Percentiles rank a stretch among this genome's conserved stretches.
These are phyloP conservation scores for Fusarium bactridioides DNA, from an alignment of 2,329 filamentous ascomycete genomes.

Conservation along the genomic window DNA sequence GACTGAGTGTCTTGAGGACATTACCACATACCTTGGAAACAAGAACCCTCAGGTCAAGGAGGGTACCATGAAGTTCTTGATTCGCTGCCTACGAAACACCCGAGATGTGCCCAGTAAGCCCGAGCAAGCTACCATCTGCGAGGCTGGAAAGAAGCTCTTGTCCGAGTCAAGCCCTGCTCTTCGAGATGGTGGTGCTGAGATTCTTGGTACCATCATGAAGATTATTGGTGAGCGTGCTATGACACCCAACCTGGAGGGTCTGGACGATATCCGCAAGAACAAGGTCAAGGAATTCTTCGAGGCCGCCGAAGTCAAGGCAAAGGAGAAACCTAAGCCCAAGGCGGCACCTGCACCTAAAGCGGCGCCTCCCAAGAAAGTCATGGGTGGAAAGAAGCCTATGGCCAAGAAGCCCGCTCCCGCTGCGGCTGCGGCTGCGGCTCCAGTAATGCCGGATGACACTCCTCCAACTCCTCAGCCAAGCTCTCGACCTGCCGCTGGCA, in stretches of 20 bases:
- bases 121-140: constrained; percentile 86
- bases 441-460: constrained; percentile 56
- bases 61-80: constrained; percentile 92
- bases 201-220: constrained; percentile 95
- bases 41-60: constrained; percentile 99
- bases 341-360: constrained; percentile 64
- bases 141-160: constrained; percentile 86
- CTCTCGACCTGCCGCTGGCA: constrained; percentile 58
- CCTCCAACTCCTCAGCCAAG: constrained; percentile 67
- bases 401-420: constrained; percentile 55
- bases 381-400: constrained; percentile 52
- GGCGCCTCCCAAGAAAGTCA: constrained; percentile 58
- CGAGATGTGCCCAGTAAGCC: constrained; percentile 83
- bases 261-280: constrained; percentile 94
- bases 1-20: constrained; percentile 90
- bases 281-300: constrained; percentile 96
- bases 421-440: constrained; percentile 45
- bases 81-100: constrained; percentile 84
- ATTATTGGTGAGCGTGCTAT: constrained; percentile 97
- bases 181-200: constrained; percentile 88
- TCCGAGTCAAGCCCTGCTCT: constrained; percentile 88
- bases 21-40: constrained; percentile 81
- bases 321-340: constrained; percentile 81
- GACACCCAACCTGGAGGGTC: constrained; percentile 87
- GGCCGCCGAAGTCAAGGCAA: constrained; percentile 58